These are phyloP conservation scores for Scheffersomyces insectosa DNA, from an alignment of 1,139 yeast species.

Conservation along the genomic window DNA sequence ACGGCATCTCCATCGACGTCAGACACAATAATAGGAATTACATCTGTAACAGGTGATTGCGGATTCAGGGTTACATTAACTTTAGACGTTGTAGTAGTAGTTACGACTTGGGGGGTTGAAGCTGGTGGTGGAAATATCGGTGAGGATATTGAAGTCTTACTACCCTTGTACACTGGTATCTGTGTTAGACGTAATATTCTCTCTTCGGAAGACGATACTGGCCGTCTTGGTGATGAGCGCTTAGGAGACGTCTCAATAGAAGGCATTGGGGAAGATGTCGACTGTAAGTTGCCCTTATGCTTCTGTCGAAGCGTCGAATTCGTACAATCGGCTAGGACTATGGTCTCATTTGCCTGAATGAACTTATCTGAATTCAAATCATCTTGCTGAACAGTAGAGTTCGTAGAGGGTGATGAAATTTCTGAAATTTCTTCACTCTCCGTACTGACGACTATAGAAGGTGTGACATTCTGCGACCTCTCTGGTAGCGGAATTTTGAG, in stretches of 20 bases:
- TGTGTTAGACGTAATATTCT: constrained; percentile 28
- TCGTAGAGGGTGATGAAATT: constrained; percentile 20
- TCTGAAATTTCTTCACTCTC: constrained; percentile 16
- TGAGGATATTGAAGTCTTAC: too few species aligned
- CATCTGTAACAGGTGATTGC: too few species aligned
- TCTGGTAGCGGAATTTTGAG: background rate
- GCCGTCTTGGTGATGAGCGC: constrained; percentile 23
- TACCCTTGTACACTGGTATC: constrained; percentile 26
- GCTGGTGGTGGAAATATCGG: constrained; percentile 4
- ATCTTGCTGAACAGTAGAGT: constrained; percentile 20
- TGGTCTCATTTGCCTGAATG: background rate
- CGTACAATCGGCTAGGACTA: constrained; percentile 1
- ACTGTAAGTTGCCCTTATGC: background rate
- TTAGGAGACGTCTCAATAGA: constrained; percentile 5
- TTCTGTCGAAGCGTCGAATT: constrained; percentile 1
- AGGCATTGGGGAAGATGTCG: constrained; percentile 2
- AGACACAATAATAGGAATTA: too few species aligned
- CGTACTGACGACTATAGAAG: constrained; percentile 24
- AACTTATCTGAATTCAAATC: constrained; percentile 3
- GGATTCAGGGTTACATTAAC: background rate
- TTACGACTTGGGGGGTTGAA: constrained; percentile 2
- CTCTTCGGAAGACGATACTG: constrained; percentile 31
- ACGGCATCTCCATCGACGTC: too few species aligned
- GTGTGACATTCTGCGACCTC: constrained; percentile 11
- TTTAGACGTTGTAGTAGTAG: constrained; percentile 2